Evolutionary conservation across 2,329 filamentous ascomycete species (phyloP).

Genomic region (Fusarium luffae): DNA sequence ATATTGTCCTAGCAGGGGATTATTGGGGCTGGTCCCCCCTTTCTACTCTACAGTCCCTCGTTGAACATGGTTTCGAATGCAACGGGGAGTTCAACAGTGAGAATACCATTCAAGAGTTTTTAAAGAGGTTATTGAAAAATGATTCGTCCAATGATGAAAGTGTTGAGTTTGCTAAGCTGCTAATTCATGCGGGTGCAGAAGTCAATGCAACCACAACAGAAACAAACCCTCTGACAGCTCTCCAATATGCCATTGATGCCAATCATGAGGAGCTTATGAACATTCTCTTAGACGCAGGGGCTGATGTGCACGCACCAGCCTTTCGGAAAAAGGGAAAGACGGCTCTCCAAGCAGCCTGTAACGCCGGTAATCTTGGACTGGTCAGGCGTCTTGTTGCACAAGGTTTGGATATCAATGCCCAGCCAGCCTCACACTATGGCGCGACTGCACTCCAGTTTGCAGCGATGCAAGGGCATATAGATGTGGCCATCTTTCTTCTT

Average conservation of each 20-base stretch:
- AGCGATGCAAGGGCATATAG: not conserved
- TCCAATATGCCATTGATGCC: not conserved
- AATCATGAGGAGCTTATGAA: not conserved
- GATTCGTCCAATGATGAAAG: too few relatives aligned
- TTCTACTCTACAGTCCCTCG: not conserved
- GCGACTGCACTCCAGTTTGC: not conserved
- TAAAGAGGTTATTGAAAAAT: too few relatives aligned
- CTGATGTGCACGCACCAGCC: not conserved
- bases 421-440: not conserved
- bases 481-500: not conserved
- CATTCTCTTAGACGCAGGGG: not conserved
- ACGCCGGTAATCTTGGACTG: not conserved
- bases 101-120: too few relatives aligned
- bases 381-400: not conserved
- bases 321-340: not conserved
- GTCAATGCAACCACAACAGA: not conserved
- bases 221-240: too few relatives aligned
- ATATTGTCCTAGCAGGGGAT: rapidly evolving
- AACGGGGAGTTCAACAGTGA: not conserved
- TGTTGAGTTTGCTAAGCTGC: too few relatives aligned
- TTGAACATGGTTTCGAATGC: not conserved
- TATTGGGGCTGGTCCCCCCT: too few relatives aligned
- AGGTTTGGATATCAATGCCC: not conserved
- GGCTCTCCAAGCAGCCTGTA: not conserved
- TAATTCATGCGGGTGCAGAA: not conserved